Percentiles rank a stretch among this genome's conserved stretches.
Conservation (phyloP, 2,329 filamentous ascomycete species). For the Penicillium aurantiogriseum region DNA sequence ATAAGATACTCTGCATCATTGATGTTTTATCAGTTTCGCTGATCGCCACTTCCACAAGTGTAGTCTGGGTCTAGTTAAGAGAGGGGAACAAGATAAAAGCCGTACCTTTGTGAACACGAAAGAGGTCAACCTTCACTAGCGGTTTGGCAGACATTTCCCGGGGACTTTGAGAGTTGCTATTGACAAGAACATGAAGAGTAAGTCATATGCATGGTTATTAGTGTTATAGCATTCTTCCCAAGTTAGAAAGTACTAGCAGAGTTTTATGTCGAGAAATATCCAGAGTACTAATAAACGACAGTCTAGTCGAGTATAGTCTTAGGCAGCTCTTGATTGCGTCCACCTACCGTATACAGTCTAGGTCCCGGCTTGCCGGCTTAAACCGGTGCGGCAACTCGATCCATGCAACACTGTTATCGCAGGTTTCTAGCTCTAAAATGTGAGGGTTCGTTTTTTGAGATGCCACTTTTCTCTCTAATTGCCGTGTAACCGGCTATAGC, state of each 20-base stretch:
- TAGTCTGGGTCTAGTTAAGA: neutral
- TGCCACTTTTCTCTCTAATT: neutral
- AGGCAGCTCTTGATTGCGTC: neutral
- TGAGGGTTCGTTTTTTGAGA: no score
- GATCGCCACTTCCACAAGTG: neutral
- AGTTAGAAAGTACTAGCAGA: neutral
- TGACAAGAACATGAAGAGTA: neutral
- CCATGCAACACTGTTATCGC: no score
- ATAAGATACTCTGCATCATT: constrained; percentile 15
- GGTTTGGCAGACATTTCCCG: neutral
- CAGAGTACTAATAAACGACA: neutral
- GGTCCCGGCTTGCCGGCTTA: no score
- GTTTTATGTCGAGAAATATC: neutral
- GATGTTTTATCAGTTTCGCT: neutral
- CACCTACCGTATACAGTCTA: constrained; percentile 1
- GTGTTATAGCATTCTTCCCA: neutral
- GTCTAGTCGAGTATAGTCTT: no score
- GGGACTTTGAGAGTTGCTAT: neutral
- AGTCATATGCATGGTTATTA: neutral
- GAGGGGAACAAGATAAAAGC: neutral
- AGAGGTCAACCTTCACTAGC: constrained; percentile 6
- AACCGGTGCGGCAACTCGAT: no score
- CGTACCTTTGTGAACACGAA: constrained; percentile 11
- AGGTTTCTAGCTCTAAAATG: no score
- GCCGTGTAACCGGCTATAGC: neutral